Base-by-base conservation (phyloP, 306 rosid genomes). In the Rosa rugosa region DNA sequence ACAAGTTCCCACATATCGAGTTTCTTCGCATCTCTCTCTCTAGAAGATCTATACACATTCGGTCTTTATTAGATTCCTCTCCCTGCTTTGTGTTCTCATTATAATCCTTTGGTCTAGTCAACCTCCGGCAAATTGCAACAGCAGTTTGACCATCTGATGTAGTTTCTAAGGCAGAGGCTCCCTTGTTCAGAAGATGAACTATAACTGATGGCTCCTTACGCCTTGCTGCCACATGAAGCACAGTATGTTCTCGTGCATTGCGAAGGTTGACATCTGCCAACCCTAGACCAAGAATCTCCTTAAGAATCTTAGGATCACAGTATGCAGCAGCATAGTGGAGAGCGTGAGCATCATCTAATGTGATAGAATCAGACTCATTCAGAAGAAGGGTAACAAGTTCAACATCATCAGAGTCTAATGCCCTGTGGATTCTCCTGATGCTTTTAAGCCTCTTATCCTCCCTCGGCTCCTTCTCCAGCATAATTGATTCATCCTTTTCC, bases 401-500 rank as follows among this genome's bases (percentile, higher is more conserved):
- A 76, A 96, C 91, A 80, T 96, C 99, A 80, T 96, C 99, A 68
- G 90, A 90, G 77, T 96, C 98, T 78, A 96, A 85, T 7, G 99
- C 94, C 65, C 83, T 87, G 79, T 80, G 96, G 85, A 96, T 89
- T 75, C 80, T 85, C 85, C 82, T 77, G 71, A 90, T 78, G 31
- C 71, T 67, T 40, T 67, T 67, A 9, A 40, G 31, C 81, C 86
- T 83, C 90, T 87, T 96, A 31, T 89, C 91, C 73, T 72, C 85
- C 42, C 13, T 25, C 10, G 64, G 80, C 11, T 87, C 97, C 56
- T 77, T 67, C 77, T 87, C 94, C 84, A 69, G 73, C 66, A 77
- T 74, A 69, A 54, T 25, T 41, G 78, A 71, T 73, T 86, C 74
- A 20, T 81, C 78, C 54, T 86, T 93, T 23, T 56, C 80, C 70